A percentile compares a stretch with the other conserved stretches of the same genome.
phyloP scores from a whole-genome alignment of 352 stramenopile species.

The Globisporangium takayamanum region DNA sequence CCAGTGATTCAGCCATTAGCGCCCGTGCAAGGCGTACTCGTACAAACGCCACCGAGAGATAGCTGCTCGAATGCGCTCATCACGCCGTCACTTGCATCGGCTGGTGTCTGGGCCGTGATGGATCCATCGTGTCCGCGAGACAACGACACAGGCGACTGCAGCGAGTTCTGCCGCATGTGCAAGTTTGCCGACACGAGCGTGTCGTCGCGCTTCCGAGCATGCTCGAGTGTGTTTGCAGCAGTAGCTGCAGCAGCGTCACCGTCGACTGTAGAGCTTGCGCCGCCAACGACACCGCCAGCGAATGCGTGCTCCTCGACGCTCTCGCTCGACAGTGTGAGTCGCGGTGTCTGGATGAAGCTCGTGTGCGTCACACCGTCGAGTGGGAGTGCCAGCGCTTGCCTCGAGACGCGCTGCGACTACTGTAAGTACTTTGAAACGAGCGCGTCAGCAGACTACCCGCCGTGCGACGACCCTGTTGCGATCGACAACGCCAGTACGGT shows the following conservation, averaged over 20 bases:
- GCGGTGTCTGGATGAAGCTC: conserved; percentile 8
- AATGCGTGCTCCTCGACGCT: background rate
- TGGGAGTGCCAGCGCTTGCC: background rate
- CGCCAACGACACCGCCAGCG: background rate
- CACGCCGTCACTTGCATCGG: background rate
- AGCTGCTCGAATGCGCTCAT: conserved; percentile 3
- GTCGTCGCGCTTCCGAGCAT: background rate
- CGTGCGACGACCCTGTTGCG: conserved; percentile 5
- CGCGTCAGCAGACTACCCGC: background rate
- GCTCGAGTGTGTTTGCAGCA: conserved; percentile 1
- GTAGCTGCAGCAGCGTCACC: background rate
- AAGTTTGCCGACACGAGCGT: conserved; percentile 11
- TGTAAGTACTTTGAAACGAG: conserved; percentile 14
- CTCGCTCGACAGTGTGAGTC: background rate
- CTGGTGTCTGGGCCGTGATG: conserved; percentile 8
- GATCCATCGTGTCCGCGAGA: conserved; percentile 11
- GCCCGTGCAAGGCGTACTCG: background rate
- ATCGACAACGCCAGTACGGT: background rate
- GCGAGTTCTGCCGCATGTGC: conserved; percentile 10
- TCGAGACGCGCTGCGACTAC: conserved; percentile 4
- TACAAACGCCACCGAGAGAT: background rate
- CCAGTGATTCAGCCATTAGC: background rate
- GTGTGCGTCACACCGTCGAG: background rate
- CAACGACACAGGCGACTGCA: conserved; percentile 2
- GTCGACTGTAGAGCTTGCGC: background rate